Base-by-base conservation (phyloP, 306 rosid genomes). In the Vicia villosa region DNA sequence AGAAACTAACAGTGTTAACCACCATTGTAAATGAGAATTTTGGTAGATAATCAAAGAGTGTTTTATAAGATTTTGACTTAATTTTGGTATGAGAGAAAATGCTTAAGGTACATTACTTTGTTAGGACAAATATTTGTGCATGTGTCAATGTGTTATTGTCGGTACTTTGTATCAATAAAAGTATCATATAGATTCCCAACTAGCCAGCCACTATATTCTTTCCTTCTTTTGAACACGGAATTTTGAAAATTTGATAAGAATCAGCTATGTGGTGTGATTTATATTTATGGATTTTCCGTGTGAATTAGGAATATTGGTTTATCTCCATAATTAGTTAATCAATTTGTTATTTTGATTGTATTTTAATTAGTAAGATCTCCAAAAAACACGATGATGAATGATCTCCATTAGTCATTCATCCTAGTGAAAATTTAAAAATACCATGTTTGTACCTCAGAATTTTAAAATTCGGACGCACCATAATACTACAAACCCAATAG, bases 1-100 rank as follows among this genome's bases (percentile, higher is more conserved):
- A n/a, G 21, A 42, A 22, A 37, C 14, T 66, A 16, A 6, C 62
- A 19, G 41, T 66, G 73, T 12, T 41, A 7, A 63, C 73, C 79
- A 79, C 70, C 68, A 30, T 66, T 63, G 43, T 83, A 79, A 72
- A 4, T 45, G 19, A 60, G 81, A 78, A 78, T 70, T 34, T 77
- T 74, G 51, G 20, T 16, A 22, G 14, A 52, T 22, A 46, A 62
- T 20, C 15, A 41, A 1, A 63, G 22, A n/a, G 61, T 3, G 14
- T 49, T 9, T 55, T 55, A 68, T 47, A 45, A 63, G 63, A 52
- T 64, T 70, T 70, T 72, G 63, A 69, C 60, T 71, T 49, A 16
- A 36, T 30, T 76, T 15, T 19, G 3, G 32, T n/a, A n/a, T n/a
- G n/a, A n/a, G n/a, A n/a, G n/a, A n/a, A n/a, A n/a, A n/a, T n/a